These are phyloP conservation scores for Spinacia oleracea DNA, from an alignment of 179 eudicot genomes.

Conservation along the genomic window DNA sequence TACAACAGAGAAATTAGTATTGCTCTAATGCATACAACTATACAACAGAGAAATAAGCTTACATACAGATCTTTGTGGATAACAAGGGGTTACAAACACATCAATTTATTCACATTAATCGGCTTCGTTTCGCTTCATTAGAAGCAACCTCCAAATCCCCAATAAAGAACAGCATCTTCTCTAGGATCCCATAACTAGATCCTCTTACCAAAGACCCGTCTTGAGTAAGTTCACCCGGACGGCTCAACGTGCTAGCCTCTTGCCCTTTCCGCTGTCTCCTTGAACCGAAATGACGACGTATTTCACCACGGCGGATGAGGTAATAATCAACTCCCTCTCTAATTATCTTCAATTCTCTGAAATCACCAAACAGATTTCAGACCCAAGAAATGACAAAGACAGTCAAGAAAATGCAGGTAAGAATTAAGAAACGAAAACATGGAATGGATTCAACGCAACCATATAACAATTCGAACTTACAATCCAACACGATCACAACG, in stretches of 20 bases:
- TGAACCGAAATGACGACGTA: constrained; percentile 67
- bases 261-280: constrained; percentile 31
- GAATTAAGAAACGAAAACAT: neutral
- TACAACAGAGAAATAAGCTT: constrained; percentile 9
- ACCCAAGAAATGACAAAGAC: neutral
- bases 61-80: neutral
- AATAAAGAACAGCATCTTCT: constrained; percentile 73
- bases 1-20: constrained; percentile 4
- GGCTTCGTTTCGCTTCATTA: constrained; percentile 54
- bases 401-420: neutral
- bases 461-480: constrained; percentile 45
- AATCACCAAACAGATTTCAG: neutral
- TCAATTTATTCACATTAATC: constrained; percentile 30
- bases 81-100: neutral
- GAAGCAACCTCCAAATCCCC: constrained; percentile 86
- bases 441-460: neutral
- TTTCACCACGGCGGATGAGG: constrained; percentile 63
- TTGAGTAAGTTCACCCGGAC: constrained; percentile 11
- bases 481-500: constrained; percentile 86
- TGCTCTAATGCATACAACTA: too few species aligned
- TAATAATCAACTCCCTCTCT: constrained; percentile 78
- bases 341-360: constrained; percentile 77
- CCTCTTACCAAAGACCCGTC: constrained; percentile 31
- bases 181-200: constrained; percentile 52
- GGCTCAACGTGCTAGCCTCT: constrained; percentile 11